These are phyloP conservation scores for Leishmania gerbilli DNA, from an alignment of 208 protist genomes.

Conservation along the genomic window DNA sequence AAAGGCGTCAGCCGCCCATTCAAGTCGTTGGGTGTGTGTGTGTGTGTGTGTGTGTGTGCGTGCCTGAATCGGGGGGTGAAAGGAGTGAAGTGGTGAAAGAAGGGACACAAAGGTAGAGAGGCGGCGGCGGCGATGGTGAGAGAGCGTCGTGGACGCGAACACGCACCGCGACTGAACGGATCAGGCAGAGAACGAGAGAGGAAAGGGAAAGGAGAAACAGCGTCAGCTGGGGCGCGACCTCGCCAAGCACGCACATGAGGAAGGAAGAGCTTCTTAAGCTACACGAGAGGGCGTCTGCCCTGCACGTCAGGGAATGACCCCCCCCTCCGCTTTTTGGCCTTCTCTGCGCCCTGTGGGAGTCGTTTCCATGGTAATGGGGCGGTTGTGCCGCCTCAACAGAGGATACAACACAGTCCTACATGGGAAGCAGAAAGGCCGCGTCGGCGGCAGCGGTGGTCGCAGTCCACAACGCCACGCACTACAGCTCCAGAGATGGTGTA, in stretches of 20 bases:
- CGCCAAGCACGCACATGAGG: not conserved
- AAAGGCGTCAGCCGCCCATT: not conserved
- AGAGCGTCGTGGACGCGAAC: not conserved
- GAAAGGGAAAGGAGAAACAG: not conserved
- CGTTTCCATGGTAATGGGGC: not conserved
- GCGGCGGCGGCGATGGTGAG: not conserved
- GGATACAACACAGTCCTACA: not conserved
- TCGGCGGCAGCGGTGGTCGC: not conserved
- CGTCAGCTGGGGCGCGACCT: not conserved
- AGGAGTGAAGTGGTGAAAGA: constrained; percentile 2
- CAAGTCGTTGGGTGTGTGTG: not conserved
- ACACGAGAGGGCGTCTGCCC: not conserved
- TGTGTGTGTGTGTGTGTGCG: not conserved
- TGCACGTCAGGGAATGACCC: not conserved
- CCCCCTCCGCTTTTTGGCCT: not conserved
- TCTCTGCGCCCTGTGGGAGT: not conserved
- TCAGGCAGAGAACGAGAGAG: not conserved
- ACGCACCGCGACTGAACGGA: not conserved
- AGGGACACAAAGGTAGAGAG: not conserved
- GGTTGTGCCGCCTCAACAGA: not conserved
- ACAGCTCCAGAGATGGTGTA: not conserved
- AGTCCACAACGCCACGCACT: not conserved
- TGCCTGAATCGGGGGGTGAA: no score
- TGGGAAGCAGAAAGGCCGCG: not conserved
- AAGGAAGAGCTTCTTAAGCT: not conserved